Percentiles rank a stretch among this genome's conserved stretches.
Conservation (phyloP, 306 rosid genomes). For the Cucurbita maxima region DNA sequence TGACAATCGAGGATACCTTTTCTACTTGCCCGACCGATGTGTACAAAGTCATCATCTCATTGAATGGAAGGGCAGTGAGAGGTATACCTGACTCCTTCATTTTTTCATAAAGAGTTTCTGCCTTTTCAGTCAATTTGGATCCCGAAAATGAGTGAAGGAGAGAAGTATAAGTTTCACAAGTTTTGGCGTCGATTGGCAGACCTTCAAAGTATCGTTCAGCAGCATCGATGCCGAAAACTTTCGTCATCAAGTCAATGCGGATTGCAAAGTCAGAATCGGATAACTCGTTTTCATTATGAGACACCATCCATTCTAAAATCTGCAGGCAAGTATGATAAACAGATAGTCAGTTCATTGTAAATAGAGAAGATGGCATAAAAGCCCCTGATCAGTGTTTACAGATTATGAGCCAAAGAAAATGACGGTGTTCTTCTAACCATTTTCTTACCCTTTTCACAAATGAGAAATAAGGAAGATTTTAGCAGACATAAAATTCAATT, state of each 20-base stretch:
- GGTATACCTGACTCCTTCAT: conserved; percentile 40
- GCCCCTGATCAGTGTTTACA: background rate
- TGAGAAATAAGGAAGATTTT: background rate
- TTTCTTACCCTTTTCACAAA: background rate
- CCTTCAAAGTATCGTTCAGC: conserved; percentile 88
- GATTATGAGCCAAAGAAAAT: background rate
- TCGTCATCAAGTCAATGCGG: conserved; percentile 78
- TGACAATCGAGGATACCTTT: conserved; percentile 53
- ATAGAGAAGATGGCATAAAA: background rate
- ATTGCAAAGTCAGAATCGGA: conserved; percentile 62
- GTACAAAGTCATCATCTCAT: conserved; percentile 92
- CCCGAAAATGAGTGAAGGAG: conserved; percentile 82
- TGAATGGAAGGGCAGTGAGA: conserved; percentile 54
- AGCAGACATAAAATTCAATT: background rate
- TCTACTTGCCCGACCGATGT: conserved; percentile 76
- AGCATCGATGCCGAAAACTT: conserved; percentile 83
- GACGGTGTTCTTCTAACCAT: background rate
- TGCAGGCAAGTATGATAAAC: conserved; percentile 19
- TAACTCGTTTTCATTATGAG: conserved; percentile 37
- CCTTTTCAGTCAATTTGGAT: conserved; percentile 62
- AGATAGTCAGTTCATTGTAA: background rate
- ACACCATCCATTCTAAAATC: conserved; percentile 90
- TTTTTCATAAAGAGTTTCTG: conserved; percentile 56
- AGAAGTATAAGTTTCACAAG: conserved; percentile 65
- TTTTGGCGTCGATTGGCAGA: conserved; percentile 44